Evolutionary conservation across 352 stramenopile genomes (phyloP), one percentile per base, ranked within the genome.

Genomic region (Phytopythium montanum): DNA sequence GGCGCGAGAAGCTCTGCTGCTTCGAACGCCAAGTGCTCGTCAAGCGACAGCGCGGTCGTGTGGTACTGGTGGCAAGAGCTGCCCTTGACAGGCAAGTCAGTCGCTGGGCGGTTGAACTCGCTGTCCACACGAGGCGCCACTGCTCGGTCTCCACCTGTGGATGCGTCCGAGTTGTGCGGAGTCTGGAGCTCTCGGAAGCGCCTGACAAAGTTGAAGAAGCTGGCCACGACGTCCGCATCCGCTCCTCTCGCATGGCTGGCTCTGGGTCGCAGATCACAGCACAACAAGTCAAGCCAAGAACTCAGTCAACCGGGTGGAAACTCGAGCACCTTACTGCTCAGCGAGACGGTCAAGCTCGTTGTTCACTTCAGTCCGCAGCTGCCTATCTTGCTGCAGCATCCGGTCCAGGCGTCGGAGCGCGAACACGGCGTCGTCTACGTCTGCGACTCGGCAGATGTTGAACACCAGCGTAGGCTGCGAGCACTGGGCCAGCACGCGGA

Each of bases 181-280:
- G 29, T 3, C n/a, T 55, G 19, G 29, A 54, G 28, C 21, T 60
- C 55, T 14, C 48, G 56, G 59, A 78, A 88, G 1, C 78, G 76
- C 2, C 87, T 56, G n/a, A 90, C 66, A 18, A 87, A 61, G 64
- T 90, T 79, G 54, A 79, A 90, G 44, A 90, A 88, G 10, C 76
- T 72, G 50, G 85, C 76, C 19, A 81, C 78, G 42, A 69, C 50
- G 63, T 58, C 50, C 58, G 51, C 18, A 46, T 60, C 19, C 21
- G 56, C 62, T 54, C 42, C 56, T 66, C 33, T 2, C 5, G 51
- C 31, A 19, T 7, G 7, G 33, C 21, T n/a, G 23, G 36, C 51
- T 25, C 33, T 57, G 25, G 4, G 33, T 21, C 13, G 16, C 5
- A 52, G 14, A 13, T 23, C 14, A 18, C 7, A 36, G 34, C 12